Evolutionary conservation across 306 rosid genomes (phyloP).

Genomic region (Albizia julibrissin): DNA sequence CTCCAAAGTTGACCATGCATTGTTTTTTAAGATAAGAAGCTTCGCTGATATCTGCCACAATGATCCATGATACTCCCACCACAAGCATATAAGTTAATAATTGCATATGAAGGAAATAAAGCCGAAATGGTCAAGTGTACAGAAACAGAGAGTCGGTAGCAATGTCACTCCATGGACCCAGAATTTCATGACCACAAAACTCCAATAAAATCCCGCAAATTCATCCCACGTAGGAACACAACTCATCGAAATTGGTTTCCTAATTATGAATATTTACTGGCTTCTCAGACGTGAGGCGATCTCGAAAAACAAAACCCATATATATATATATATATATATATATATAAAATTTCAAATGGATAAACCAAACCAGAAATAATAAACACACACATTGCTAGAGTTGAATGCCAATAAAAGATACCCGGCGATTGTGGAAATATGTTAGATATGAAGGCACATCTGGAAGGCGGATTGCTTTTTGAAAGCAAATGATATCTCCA

Average conservation of each 20-base stretch:
- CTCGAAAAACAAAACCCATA: slow-evolving; percentile 55
- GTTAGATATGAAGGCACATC: slow-evolving; percentile 93
- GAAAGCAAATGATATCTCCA: slow-evolving; percentile 94
- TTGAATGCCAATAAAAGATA: slow-evolving; percentile 36
- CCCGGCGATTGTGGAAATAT: slow-evolving; percentile 82
- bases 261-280: slow-evolving; percentile 84
- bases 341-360: slow-evolving; percentile 32
- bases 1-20: too few species aligned
- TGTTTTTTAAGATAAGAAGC: too few species aligned
- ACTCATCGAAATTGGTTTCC: slow-evolving; percentile 31
- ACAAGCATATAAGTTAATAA: too few species aligned
- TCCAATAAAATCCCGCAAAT: slow-evolving; percentile 44
- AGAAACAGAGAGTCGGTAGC: slow-evolving; percentile 50
- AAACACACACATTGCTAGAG: neutral
- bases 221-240: slow-evolving; percentile 41
- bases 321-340: too few species aligned
- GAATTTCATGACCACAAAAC: slow-evolving; percentile 59
- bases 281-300: slow-evolving; percentile 84
- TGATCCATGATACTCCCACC: too few species aligned
- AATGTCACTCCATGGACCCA: slow-evolving; percentile 51
- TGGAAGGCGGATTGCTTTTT: slow-evolving; percentile 74
- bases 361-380: slow-evolving; percentile 10
- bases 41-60: too few species aligned
- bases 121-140: neutral
- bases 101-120: too few species aligned